Evolutionary conservation across 2,329 filamentous ascomycete genomes (phyloP), one percentile per base, ranked within the genome.

Genomic region (Capronia coronata): DNA sequence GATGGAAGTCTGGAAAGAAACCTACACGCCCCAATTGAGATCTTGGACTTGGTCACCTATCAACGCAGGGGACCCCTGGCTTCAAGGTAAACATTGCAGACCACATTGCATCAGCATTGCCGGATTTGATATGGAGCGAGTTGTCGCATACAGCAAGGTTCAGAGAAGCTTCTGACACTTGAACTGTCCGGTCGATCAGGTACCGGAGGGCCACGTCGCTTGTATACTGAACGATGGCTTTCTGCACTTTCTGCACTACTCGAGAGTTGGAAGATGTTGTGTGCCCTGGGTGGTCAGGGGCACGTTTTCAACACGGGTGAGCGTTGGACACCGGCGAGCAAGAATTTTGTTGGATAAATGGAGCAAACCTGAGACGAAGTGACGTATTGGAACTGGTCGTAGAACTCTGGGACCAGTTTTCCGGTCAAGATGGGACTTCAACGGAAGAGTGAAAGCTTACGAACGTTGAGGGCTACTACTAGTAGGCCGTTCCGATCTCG

Each of bases 221-320:
- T n/a, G 6, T 35, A 35, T 13, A n/a, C n/a, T 18, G 16, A 35
- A n/a, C 13, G 35, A 19, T 5, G 9, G 6, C 35, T 18, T 38
- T 8, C 13, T 19, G 16, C 7, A 38, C 14, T 19, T 41, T 21
- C 23, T 39, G 30, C 48, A n/a, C 29, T 6, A 41, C 22, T 40
- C 13, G 34, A 34, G 21, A 22, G n/a, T 34, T 22, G 27, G 29
- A 25, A 53, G 46, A 46, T 49, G 46, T 42, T 53, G 37, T 34
- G 8, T 22, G n/a, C 34, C 27, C 5, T 11, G 2, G 23, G 16
- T 22, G 22, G 22, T 32, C 29, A 32, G 7, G 29, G 29, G 7
- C 3, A n/a, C n/a, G 7, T 11, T 39, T 47, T 44, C 23, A 48
- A 35, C 35, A 42, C 38, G 21, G 25, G 29, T 34, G 43, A 11